These are phyloP conservation scores for Achaetomium macrosporum DNA, from an alignment of 2,329 filamentous ascomycete genomes.

Conservation along the genomic window DNA sequence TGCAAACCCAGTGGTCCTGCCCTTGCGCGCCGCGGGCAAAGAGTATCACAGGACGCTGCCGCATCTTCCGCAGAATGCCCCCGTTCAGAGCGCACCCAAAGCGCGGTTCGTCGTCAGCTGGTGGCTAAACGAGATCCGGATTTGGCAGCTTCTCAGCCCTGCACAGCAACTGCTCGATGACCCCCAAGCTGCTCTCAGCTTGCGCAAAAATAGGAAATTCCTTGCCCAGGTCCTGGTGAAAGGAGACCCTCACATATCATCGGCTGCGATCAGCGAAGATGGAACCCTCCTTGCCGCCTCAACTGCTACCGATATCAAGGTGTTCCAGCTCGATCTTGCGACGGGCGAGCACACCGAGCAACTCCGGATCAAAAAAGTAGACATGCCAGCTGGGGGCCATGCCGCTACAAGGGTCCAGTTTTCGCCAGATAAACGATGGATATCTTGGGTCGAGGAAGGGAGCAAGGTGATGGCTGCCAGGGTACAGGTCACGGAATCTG, in stretches of 20 bases:
- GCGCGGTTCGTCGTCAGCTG: conserved; percentile 78
- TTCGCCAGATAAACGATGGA: conserved; percentile 65
- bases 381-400: conserved; percentile 50
- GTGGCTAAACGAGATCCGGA: conserved; percentile 82
- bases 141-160: conserved; percentile 61
- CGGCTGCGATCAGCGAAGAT: conserved; percentile 58
- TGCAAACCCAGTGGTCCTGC: conserved; percentile 73
- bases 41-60: conserved; percentile 79
- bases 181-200: conserved; percentile 35
- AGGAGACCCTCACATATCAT: conserved; percentile 79
- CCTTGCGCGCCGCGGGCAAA: conserved; percentile 67
- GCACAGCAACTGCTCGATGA: conserved; percentile 42
- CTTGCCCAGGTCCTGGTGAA: conserved; percentile 62
- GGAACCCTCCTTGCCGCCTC: conserved; percentile 71
- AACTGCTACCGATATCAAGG: conserved; percentile 67
- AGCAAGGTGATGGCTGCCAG: conserved; percentile 51
- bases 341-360: conserved; percentile 48
- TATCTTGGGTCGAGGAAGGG: conserved; percentile 58
- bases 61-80: conserved; percentile 73
- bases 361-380: conserved; percentile 65
- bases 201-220: conserved; percentile 55
- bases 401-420: conserved; percentile 67
- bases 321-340: conserved; percentile 62
- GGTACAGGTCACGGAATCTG: conserved; percentile 32
- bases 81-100: conserved; percentile 64